phyloP scores from a whole-genome alignment of 441 rosid species.

The Iberis amara region DNA sequence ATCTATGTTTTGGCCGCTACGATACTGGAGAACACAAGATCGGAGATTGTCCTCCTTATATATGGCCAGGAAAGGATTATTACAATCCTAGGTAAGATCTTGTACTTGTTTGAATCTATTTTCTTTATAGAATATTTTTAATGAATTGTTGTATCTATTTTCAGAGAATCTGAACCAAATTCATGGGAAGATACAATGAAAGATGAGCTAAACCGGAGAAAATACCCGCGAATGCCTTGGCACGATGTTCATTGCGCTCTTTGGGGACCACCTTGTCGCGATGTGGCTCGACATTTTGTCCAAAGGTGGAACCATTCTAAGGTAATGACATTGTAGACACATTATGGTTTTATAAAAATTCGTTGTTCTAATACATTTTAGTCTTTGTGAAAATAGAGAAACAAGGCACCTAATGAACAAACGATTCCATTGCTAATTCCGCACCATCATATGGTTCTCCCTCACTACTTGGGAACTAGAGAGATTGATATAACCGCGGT shows the following conservation, averaged over 20 bases:
- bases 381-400: slow-evolving; percentile 41
- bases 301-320: slow-evolving; percentile 82
- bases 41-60: slow-evolving; percentile 48
- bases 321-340: slow-evolving; percentile 37
- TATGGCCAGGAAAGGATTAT: slow-evolving; percentile 78
- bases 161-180: slow-evolving; percentile 76
- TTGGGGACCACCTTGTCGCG: slow-evolving; percentile 79
- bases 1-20: slow-evolving; percentile 68
- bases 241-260: slow-evolving; percentile 80
- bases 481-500: slow-evolving; percentile 41
- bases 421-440: slow-evolving; percentile 70
- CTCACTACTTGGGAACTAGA: slow-evolving; percentile 69
- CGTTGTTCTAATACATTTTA: no score
- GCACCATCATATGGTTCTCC: slow-evolving; percentile 76
- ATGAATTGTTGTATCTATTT: neutral
- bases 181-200: slow-evolving; percentile 74
- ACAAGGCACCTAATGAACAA: slow-evolving; percentile 63
- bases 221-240: slow-evolving; percentile 79
- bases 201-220: slow-evolving; percentile 61
- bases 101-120: slow-evolving; percentile 8
- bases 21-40: slow-evolving; percentile 59
- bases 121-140: slow-evolving; percentile 5
- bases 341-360: no score
- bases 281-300: slow-evolving; percentile 65
- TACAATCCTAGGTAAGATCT: slow-evolving; percentile 60